phyloP scores from a whole-genome alignment of 768 basidiomycete genomes.

The Boletus rufocinnamomeus region DNA sequence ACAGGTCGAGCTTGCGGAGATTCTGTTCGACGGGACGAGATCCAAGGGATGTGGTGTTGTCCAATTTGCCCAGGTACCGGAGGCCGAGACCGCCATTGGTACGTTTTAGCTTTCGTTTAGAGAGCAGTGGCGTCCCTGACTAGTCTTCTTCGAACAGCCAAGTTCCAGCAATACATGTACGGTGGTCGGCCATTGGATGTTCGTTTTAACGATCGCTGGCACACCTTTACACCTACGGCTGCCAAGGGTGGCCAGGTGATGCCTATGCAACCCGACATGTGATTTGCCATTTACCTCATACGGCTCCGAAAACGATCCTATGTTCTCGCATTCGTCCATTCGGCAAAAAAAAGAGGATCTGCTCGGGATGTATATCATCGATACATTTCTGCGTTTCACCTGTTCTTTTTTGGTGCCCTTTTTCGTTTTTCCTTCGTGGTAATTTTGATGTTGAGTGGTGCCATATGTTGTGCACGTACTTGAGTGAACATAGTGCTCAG shows the following conservation, averaged over 20 bases:
- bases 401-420: neutral
- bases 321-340: neutral
- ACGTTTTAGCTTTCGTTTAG: slow-evolving; percentile 20
- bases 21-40: slow-evolving; percentile 87
- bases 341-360: neutral
- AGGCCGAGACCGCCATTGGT: slow-evolving; percentile 96
- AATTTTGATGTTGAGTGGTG: slow-evolving; percentile 4
- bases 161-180: slow-evolving; percentile 96
- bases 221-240: slow-evolving; percentile 85
- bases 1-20: slow-evolving; percentile 92
- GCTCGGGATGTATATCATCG: neutral
- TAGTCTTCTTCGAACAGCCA: slow-evolving; percentile 50
- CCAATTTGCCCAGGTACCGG: slow-evolving; percentile 82
- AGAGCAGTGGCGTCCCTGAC: slow-evolving; percentile 2
- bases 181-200: slow-evolving; percentile 90
- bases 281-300: neutral
- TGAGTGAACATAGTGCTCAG: slow-evolving; percentile 5
- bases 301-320: neutral
- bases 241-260: slow-evolving; percentile 83
- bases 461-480: neutral
- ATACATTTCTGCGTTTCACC: neutral
- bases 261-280: slow-evolving; percentile 61
- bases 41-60: slow-evolving; percentile 96
- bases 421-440: neutral
- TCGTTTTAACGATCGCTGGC: slow-evolving; percentile 94